Evolutionary conservation across 2,329 filamentous ascomycete species (phyloP).

Genomic region (Fonsecaea monophora): DNA sequence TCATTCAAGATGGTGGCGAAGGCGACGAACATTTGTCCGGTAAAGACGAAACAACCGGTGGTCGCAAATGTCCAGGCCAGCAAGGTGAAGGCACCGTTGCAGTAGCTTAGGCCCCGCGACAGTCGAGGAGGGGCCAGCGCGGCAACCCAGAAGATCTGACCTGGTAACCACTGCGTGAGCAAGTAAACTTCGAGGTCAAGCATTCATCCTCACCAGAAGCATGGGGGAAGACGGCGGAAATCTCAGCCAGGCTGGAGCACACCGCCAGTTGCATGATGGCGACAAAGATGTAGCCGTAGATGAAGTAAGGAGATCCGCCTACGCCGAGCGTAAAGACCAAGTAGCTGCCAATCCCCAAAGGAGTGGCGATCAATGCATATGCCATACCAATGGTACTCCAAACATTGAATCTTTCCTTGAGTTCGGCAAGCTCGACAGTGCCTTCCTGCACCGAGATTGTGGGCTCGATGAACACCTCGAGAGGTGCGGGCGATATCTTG

Average conservation of each 20-base stretch:
- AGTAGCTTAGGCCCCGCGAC: slow-evolving; percentile 54
- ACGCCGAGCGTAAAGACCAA: slow-evolving; percentile 27
- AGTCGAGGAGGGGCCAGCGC: slow-evolving; percentile 54
- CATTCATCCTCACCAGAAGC: slow-evolving; percentile 52
- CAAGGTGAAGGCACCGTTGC: slow-evolving; percentile 47
- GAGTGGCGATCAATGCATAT: slow-evolving; percentile 20
- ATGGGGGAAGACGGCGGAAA: slow-evolving; percentile 59
- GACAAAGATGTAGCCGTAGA: slow-evolving; percentile 30
- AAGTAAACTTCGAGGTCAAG: not conserved
- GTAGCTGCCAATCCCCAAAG: slow-evolving; percentile 29
- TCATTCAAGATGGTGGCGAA: too few species aligned
- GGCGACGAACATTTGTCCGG: slow-evolving; percentile 5
- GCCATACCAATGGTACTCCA: slow-evolving; percentile 13
- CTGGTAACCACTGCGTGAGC: too few species aligned
- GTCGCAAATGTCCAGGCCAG: slow-evolving; percentile 55
- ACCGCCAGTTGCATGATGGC: not conserved
- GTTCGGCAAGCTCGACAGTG: too few species aligned
- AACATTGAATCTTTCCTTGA: slow-evolving; percentile 17
- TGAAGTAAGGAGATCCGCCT: slow-evolving; percentile 28
- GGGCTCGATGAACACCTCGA: too few species aligned
- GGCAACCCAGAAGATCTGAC: slow-evolving; percentile 12
- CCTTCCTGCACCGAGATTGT: too few species aligned
- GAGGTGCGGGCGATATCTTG: too few species aligned
- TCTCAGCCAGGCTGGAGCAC: slow-evolving; percentile 42
- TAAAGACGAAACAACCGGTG: slow-evolving; percentile 60